Percentiles rank a stretch among this genome's conserved stretches.
Conservation (phyloP, 805 yeast genomes). For the Saccharomycodes ludwigii region DNA sequence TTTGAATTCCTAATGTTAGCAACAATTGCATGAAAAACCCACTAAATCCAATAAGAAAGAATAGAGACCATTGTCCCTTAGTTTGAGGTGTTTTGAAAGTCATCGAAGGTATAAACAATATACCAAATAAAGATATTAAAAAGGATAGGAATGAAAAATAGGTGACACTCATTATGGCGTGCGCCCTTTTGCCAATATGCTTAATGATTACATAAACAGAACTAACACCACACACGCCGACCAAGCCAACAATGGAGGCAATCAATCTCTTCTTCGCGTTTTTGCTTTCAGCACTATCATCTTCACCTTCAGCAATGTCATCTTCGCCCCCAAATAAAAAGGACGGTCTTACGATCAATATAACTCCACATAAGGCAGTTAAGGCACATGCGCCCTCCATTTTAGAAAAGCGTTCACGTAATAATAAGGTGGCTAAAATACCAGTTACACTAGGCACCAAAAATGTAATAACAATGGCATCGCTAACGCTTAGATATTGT, state of each 20-base stretch:
- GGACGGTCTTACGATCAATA: constrained; percentile 70
- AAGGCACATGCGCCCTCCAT: constrained; percentile 60
- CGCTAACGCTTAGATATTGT: constrained; percentile 62
- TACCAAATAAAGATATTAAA: constrained; percentile 39
- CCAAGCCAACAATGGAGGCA: constrained; percentile 51
- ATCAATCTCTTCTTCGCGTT: constrained; percentile 42
- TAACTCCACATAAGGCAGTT: constrained; percentile 61
- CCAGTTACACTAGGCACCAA: constrained; percentile 69
- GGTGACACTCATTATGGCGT: constrained; percentile 68
- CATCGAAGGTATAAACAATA: constrained; percentile 44
- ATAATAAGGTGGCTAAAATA: constrained; percentile 51
- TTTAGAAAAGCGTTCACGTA: constrained; percentile 54
- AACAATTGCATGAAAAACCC: constrained; percentile 79
- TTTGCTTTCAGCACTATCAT: constrained; percentile 32
- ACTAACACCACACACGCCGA: constrained; percentile 62
- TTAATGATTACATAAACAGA: constrained; percentile 59
- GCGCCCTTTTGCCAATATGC: constrained; percentile 65
- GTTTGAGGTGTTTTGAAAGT: constrained; percentile 49
- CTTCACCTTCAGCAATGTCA: constrained; percentile 9
- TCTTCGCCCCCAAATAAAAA: constrained; percentile 42
- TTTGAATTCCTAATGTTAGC: constrained; percentile 71
- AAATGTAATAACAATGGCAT: constrained; percentile 71
- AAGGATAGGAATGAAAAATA: constrained; percentile 57
- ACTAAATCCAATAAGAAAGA: constrained; percentile 50
- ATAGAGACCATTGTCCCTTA: constrained; percentile 52